phyloP scores from a whole-genome alignment of 2,329 filamentous ascomycete species.

The Fusarium pseudograminearum region DNA sequence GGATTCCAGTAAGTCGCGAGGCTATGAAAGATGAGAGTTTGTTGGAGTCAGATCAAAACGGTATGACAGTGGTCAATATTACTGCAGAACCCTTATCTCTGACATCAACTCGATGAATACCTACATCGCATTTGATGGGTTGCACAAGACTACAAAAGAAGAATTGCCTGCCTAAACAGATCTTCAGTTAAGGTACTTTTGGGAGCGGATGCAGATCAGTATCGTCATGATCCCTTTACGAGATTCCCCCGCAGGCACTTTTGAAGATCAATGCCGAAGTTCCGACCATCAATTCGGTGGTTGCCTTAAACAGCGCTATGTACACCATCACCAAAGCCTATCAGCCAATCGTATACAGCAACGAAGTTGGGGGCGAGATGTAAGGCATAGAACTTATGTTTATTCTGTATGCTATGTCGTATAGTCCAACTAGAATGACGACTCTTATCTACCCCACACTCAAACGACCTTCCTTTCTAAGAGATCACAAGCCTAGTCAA shows the following conservation, averaged over 20 bases:
- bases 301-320: not conserved
- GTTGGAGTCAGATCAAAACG: not conserved
- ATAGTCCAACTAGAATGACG: not conserved
- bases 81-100: not conserved
- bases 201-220: not conserved
- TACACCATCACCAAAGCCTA: not conserved
- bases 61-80: not conserved
- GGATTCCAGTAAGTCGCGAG: not conserved
- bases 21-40: not conserved
- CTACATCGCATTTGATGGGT: not conserved
- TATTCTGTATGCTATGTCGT: not conserved
- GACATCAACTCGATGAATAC: not conserved
- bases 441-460: not conserved
- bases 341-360: not conserved
- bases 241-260: not conserved
- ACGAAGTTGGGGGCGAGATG: not conserved
- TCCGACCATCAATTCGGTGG: not conserved
- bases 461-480: conserved; percentile 1
- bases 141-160: not conserved
- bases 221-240: not conserved
- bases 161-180: not conserved
- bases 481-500: not conserved
- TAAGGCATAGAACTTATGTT: not conserved
- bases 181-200: not conserved
- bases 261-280: not conserved